Conservation (phyloP, 176 grass and related monocot genomes). For the Miscanthus lutarioriparius region DNA sequence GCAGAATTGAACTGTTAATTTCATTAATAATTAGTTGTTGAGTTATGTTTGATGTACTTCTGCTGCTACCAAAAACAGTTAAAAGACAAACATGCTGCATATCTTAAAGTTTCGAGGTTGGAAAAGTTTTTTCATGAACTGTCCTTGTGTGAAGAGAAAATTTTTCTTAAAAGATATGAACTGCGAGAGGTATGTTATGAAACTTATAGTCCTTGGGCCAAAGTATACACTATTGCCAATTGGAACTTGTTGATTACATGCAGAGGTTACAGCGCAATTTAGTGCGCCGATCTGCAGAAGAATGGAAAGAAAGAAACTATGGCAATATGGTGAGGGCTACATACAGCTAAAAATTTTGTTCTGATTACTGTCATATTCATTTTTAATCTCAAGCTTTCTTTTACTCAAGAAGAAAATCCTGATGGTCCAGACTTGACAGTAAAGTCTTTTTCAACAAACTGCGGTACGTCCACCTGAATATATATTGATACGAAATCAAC, state of each 20-base stretch:
- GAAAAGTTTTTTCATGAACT: slow-evolving; percentile 51
- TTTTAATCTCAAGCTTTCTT: background rate
- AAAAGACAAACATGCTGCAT: slow-evolving; percentile 39
- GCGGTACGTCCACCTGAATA: background rate
- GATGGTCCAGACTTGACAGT: background rate
- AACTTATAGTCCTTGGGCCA: background rate
- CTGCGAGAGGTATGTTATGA: slow-evolving; percentile 30
- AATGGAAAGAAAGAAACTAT: slow-evolving; percentile 14
- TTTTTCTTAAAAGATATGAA: slow-evolving; percentile 46
- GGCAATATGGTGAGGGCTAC: slow-evolving; percentile 12
- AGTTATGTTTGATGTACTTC: background rate
- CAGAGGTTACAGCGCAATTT: slow-evolving; percentile 8
- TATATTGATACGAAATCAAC: no score
- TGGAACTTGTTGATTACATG: background rate
- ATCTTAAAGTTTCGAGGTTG: slow-evolving; percentile 43
- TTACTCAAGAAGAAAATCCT: slow-evolving; percentile 21
- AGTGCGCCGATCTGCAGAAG: slow-evolving; percentile 1
- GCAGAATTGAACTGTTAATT: background rate
- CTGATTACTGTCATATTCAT: background rate
- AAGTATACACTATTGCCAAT: background rate
- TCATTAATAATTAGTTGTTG: background rate
- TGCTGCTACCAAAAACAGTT: slow-evolving; percentile 36
- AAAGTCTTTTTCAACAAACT: slow-evolving; percentile 3
- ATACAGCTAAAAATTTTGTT: background rate
- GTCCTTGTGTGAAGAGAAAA: slow-evolving; percentile 49